Evolutionary conservation across 2,329 filamentous ascomycete species (phyloP).

Genomic region (Saccharata proteae): DNA sequence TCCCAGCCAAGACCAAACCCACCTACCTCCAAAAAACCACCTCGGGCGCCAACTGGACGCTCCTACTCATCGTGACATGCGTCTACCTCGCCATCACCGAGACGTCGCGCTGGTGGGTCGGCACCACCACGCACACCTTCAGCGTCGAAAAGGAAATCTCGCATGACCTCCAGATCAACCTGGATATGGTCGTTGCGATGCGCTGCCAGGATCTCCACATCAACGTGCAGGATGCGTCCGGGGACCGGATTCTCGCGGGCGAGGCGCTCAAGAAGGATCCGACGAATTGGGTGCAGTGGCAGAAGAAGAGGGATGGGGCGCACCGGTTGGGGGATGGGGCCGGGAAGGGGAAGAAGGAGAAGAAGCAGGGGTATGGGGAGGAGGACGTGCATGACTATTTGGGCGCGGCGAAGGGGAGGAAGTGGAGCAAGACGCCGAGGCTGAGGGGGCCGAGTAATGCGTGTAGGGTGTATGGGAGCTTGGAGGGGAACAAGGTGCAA

Average conservation of each 20-base stretch:
- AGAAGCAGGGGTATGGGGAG: constrained; percentile 42
- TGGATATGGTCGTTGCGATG: constrained; percentile 90
- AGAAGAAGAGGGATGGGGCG: constrained; percentile 53
- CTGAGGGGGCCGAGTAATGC: constrained; percentile 52
- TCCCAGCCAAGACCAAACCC: constrained; percentile 92
- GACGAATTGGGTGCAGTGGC: constrained; percentile 74
- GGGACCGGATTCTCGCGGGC: constrained; percentile 79
- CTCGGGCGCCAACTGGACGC: constrained; percentile 87
- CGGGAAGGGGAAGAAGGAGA: constrained; percentile 34
- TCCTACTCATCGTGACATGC: constrained; percentile 66
- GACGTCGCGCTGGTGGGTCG: constrained; percentile 69
- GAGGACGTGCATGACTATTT: constrained; percentile 90
- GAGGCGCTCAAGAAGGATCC: constrained; percentile 60
- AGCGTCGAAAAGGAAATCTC: constrained; percentile 85
- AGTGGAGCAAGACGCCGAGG: constrained; percentile 62
- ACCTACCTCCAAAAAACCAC: constrained; percentile 78
- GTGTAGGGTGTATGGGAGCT: constrained; percentile 78
- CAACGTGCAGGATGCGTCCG: constrained; percentile 92
- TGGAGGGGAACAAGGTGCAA: constrained; percentile 93
- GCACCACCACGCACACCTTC: constrained; percentile 78
- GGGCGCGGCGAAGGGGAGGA: constrained; percentile 53
- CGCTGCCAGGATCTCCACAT: constrained; percentile 77
- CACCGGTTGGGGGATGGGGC: constrained; percentile 33
- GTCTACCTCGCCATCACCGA: constrained; percentile 67
- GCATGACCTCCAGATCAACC: constrained; percentile 81